Percentiles rank a stretch among this genome's conserved stretches.
These are phyloP conservation scores for Cryphonectria radicalis DNA, from an alignment of 2,329 filamentous ascomycete species.

Conservation along the genomic window DNA sequence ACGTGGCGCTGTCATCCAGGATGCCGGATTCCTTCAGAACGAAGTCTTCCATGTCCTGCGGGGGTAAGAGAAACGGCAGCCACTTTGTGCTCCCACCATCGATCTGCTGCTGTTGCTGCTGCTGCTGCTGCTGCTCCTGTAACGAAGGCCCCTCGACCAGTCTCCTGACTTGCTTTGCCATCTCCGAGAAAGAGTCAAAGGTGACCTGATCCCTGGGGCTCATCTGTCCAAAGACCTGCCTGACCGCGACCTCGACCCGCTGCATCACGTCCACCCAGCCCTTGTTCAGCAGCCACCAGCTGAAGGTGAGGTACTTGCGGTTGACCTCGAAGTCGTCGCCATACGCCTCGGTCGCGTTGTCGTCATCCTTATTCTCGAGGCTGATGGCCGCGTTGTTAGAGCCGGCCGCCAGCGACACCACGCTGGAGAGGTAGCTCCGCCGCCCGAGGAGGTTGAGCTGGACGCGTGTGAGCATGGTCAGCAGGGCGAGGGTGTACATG, in stretches of 20 bases:
- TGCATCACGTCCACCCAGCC: conserved; percentile 85
- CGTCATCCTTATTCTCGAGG: conserved; percentile 92
- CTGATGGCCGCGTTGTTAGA: conserved; percentile 76
- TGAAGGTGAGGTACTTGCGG: conserved; percentile 91
- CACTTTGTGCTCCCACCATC: conserved; percentile 62
- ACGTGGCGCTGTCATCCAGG: conserved; percentile 53
- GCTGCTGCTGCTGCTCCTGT: conserved; percentile 2
- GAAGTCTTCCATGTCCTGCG: conserved; percentile 75
- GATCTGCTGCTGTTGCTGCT: background rate
- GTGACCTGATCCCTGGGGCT: conserved; percentile 89
- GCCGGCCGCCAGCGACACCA: conserved; percentile 85
- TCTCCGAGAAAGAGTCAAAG: conserved; percentile 76
- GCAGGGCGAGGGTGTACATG: conserved; percentile 85
- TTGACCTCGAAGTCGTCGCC: conserved; percentile 97
- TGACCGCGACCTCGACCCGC: conserved; percentile 83
- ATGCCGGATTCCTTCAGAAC: conserved; percentile 89
- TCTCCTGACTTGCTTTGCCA: conserved; percentile 83
- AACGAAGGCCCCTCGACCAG: conserved; percentile 70
- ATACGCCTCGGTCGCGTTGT: conserved; percentile 78
- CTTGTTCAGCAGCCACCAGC: conserved; percentile 94
- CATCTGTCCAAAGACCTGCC: conserved; percentile 84
- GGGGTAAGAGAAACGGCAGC: conserved; percentile 83
- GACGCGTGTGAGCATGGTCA: conserved; percentile 90
- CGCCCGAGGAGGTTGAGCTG: conserved; percentile 96
- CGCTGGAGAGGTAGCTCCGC: conserved; percentile 92